These are phyloP conservation scores for Backusella morwellensis DNA, from an alignment of 192 early-diverging fungal genomes.

Conservation along the genomic window DNA sequence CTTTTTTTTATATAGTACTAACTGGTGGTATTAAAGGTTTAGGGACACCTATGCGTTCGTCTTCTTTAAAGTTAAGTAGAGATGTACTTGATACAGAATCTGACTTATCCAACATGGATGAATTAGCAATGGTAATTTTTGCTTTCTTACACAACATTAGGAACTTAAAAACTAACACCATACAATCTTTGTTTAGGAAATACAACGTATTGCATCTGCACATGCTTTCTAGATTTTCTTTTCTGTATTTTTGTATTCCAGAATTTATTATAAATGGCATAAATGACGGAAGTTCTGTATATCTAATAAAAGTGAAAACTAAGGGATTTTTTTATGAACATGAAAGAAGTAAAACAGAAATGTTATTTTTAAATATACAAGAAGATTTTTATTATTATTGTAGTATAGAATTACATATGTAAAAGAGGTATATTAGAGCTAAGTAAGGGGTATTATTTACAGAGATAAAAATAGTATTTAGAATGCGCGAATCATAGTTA, in stretches of 20 bases:
- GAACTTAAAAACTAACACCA: neutral
- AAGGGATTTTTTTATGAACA: neutral
- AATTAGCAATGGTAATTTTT: constrained; percentile 6
- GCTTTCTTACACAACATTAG: neutral
- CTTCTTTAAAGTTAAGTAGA: neutral
- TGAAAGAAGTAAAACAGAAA: neutral
- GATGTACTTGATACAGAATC: constrained; percentile 13
- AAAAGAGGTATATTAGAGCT: neutral
- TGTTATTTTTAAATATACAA: neutral
- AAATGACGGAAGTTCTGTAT: neutral
- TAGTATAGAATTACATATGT: neutral
- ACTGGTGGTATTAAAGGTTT: neutral
- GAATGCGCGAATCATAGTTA: constrained; percentile 31
- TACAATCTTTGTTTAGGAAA: neutral
- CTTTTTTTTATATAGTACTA: neutral
- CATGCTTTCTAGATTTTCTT: neutral
- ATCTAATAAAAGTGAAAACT: neutral
- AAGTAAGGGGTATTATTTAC: neutral
- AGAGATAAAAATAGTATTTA: neutral
- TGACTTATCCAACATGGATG: constrained; percentile 18
- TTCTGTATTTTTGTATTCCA: neutral
- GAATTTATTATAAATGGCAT: neutral
- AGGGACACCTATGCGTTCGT: constrained; percentile 5
- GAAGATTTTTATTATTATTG: neutral
- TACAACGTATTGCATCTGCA: constrained; percentile 14